These are phyloP conservation scores for Jasminum sambac DNA, from an alignment of 257 asterid genomes.

Conservation along the genomic window DNA sequence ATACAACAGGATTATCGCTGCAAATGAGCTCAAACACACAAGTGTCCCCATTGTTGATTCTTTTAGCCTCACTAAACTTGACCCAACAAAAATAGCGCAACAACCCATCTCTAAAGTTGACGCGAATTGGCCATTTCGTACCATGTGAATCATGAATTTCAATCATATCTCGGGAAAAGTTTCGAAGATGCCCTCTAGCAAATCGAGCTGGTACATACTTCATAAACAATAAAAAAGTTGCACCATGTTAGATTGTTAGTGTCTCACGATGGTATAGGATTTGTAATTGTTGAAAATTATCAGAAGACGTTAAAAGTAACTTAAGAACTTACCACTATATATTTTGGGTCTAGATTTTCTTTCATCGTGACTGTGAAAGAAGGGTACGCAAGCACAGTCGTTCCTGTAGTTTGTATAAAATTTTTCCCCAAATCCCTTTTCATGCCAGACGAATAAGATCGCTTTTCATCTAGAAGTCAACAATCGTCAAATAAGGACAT, in stretches of 20 bases:
- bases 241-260: neutral
- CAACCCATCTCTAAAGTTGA: neutral
- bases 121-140: conserved; percentile 1
- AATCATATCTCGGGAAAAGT: neutral
- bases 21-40: conserved; percentile 24
- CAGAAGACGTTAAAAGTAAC: no score
- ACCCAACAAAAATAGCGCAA: neutral
- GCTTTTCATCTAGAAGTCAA: no score
- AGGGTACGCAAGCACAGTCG: neutral
- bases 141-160: conserved; percentile 22
- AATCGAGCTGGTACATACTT: conserved; percentile 11
- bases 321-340: neutral
- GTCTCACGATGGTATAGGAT: neutral
- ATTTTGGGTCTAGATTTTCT: neutral
- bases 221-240: neutral
- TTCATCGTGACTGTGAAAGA: neutral
- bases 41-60: conserved; percentile 19
- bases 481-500: no score
- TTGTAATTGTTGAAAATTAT: no score
- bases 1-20: neutral
- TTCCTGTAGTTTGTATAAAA: neutral
- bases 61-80: conserved; percentile 9
- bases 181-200: neutral
- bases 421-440: neutral
- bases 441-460: no score